Evolutionary conservation across 768 basidiomycete species (phyloP), one percentile per base, ranked within the genome.

Genomic region (Lyophyllum semitale): DNA sequence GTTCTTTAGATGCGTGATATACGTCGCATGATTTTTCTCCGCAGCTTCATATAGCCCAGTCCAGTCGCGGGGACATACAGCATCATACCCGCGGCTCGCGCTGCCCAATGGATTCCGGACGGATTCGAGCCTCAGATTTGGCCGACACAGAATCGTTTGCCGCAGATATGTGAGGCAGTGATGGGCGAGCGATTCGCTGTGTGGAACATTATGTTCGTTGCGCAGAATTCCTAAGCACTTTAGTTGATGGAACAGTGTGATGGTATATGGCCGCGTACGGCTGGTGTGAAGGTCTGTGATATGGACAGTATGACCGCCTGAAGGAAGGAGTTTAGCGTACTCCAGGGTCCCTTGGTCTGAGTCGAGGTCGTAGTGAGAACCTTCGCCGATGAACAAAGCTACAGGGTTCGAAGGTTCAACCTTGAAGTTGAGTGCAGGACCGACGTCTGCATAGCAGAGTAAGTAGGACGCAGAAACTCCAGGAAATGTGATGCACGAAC

Each of bases 211-310:
- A 33, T 70, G 58, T 13, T 64, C 57, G 4, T 59, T 54, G 9
- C 70, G 71, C 40, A 76, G 59, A 53, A 76, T 71, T 37, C 67
- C 67, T 22, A 77, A 63, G 51, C 76, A 76, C 33, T 70, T 69
- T 8, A 76, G 64, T 58, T 75, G 75, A 55, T 77, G 76, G 59
- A 77, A 73, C 43, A 77, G 55, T 0, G 71, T 61, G 7, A 75
- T 65, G 1, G 73, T 77, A 63, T 74, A 70, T 20, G 66, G 46
- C 37, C 55, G 41, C 9, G 20, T 50, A 11, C 43, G 43, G 15
- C 32, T 48, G 48, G 25, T 15, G 17, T 18, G 8, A 22, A 8
- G n/a, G 18, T 37, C 44, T 13, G 62, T 59, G 33, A 75, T 40
- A 41, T 67, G 59, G 40, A 75, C 59, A 46, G 67, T 20, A 48